Evolutionary conservation across 805 yeast species (phyloP), one percentile per base, ranked within the genome.

Genomic region (Starmerella bombicola): DNA sequence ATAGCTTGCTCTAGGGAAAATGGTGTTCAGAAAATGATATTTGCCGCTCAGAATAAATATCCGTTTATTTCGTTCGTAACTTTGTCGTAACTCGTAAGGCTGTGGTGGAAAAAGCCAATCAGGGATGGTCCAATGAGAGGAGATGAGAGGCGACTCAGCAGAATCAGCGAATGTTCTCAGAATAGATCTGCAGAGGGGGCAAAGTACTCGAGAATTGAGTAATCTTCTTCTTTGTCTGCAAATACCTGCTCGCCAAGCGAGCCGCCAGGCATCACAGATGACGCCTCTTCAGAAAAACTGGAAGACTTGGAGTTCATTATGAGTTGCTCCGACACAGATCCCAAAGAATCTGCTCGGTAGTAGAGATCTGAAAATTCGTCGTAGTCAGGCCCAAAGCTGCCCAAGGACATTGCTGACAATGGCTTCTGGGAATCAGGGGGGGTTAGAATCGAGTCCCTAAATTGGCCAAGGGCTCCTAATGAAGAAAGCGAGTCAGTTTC

Each of bases 191-290:
- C 30, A 10, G 44, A 7, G 10, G 47, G 49, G 4, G 49, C 44
- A 5, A 45, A 33, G 32, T 38, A 45, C 13, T 45, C 49, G 30
- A 45, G 29, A 29, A 45, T 41, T n/a, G 46, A 36, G 22, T 38
- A 33, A 3, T 40, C 47, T 6, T 24, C 37, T 20, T 39, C 45
- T 9, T 21, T n/a, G 17, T 25, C 32, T 7, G 21, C 30, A n/a
- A 17, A 29, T 10, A 10, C 36, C 15, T 31, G 37, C 5, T 32
- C 35, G 9, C 35, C 35, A 9, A 29, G 17, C 18, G 32, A 29
- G 17, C 15, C 18, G 9, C 17, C 32, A 9, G 18, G 15, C 18
- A 8, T 8, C 17, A 29, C 32, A 8, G 32, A 15, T 10, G 13
- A 10, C 9, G 28, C 12, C 12, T 24, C 28, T 24, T 24, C 12